Evolutionary conservation across 345 rosid genomes (phyloP), one percentile per base, ranked within the genome.

Genomic region (Schrenkiella parvula): DNA sequence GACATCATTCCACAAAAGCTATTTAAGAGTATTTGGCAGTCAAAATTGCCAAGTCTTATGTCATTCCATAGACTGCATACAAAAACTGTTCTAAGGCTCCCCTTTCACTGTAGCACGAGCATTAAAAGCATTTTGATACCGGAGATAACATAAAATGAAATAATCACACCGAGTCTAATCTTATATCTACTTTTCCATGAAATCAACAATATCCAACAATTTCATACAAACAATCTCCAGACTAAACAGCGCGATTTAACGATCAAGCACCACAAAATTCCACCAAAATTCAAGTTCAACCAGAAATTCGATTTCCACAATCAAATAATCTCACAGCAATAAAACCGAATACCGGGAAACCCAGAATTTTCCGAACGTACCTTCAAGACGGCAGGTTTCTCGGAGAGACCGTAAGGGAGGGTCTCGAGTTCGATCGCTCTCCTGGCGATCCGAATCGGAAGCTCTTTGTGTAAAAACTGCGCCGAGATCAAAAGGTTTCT

Each of bases 401-500:
- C 69, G 7, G 98, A 95, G 57, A 95, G 83, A 0, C 93, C 97
- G 21, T 88, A 84, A 28, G 98, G 99, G 31, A 95, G 90, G 41
- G 71, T 67, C 81, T 90, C 82, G 28, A 95, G 92, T 73, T 95
- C 99, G 31, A 87, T 68, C 54, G 90, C 96, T 61, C 99, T 69
- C 50, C 99, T 75, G 0, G 97, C 98, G 65, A 95, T 83, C 22
- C 97, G 70, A 75, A 90, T 92, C 22, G 98, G 86, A 8, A 95
- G 83, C 61, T 95, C 99, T 82, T 92, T 92, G 63, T 88, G 96
- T 26, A 91, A 86, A 69, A 91, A 95, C 78, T 89, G 95, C 48
- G 95, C 97, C 0, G 96, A 86, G 18, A 95, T 79, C 70, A 95
- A 57, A 69, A 95, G 73, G 69, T 86, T 95, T 15, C 71, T 80